Evolutionary conservation across 441 rosid species (phyloP).

Genomic region (Viola pubescens): DNA sequence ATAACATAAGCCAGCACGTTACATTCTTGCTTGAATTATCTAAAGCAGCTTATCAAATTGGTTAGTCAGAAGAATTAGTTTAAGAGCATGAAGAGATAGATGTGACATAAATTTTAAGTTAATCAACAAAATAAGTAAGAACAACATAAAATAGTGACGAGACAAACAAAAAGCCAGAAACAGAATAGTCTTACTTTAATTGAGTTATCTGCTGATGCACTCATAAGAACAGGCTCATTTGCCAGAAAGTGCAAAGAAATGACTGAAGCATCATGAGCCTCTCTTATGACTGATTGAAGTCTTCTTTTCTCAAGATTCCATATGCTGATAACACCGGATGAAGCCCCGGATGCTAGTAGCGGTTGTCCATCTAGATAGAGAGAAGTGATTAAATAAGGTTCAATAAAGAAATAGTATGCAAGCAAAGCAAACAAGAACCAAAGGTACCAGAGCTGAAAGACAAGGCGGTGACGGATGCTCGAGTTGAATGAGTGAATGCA

Average conservation of each 20-base stretch:
- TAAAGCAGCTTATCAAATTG: too few relatives aligned
- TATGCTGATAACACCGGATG: conserved; percentile 89
- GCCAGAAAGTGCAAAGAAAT: conserved; percentile 83
- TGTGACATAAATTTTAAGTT: neutral
- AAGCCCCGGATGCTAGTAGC: conserved; percentile 88
- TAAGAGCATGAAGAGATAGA: neutral
- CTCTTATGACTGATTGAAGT: conserved; percentile 80
- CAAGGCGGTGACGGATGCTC: conserved; percentile 83
- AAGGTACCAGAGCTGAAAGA: conserved; percentile 72
- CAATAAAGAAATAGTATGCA: too few relatives aligned
- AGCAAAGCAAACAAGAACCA: neutral
- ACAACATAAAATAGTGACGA: neutral
- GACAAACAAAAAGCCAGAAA: too few relatives aligned
- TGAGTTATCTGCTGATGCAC: conserved; percentile 90
- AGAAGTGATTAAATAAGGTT: conserved; percentile 3
- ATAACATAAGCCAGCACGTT: too few relatives aligned
- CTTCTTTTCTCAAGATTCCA: conserved; percentile 95
- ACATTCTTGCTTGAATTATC: too few relatives aligned
- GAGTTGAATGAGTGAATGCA: conserved; percentile 61
- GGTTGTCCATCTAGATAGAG: conserved; percentile 72
- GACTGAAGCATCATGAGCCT: conserved; percentile 87
- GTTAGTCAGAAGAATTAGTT: too few relatives aligned
- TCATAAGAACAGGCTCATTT: conserved; percentile 93
- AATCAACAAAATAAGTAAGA: neutral
- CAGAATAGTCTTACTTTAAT: conserved; percentile 49